Evolutionary conservation across 352 stramenopile species (phyloP).

Genomic region (Phytophthora syringae): DNA sequence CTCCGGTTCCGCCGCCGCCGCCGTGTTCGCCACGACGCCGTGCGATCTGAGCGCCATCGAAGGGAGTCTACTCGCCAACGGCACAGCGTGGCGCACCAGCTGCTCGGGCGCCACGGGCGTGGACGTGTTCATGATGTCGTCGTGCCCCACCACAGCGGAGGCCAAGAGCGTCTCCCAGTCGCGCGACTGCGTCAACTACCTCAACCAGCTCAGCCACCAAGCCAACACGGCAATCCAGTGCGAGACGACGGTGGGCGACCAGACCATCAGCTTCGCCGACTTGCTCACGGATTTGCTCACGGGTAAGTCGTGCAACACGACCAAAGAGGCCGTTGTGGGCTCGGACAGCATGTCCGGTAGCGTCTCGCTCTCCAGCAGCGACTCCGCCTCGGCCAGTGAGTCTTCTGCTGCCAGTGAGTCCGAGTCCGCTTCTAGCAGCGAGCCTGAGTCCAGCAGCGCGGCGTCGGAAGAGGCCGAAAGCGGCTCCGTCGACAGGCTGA

Average conservation of each 20-base stretch:
- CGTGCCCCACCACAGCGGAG: slow-evolving; percentile 54
- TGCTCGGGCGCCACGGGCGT: slow-evolving; percentile 43
- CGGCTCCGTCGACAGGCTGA: slow-evolving; percentile 10
- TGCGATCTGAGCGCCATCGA: slow-evolving; percentile 65
- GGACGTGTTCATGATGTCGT: slow-evolving; percentile 52
- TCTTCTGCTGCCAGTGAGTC: slow-evolving; percentile 7
- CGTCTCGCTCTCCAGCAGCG: slow-evolving; percentile 23
- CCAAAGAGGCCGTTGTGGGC: slow-evolving; percentile 29
- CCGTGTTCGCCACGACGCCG: slow-evolving; percentile 27
- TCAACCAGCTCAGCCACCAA: slow-evolving; percentile 73
- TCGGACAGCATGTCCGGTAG: slow-evolving; percentile 38
- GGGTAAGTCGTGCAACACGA: slow-evolving; percentile 70
- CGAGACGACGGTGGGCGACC: slow-evolving; percentile 43
- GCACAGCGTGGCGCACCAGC: slow-evolving; percentile 46
- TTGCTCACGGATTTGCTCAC: slow-evolving; percentile 60
- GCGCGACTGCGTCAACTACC: slow-evolving; percentile 64
- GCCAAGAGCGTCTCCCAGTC: slow-evolving; percentile 51
- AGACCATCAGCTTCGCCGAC: slow-evolving; percentile 44
- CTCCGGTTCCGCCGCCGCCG: slow-evolving; percentile 9
- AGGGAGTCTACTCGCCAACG: slow-evolving; percentile 55
- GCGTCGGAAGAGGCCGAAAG: slow-evolving; percentile 8
- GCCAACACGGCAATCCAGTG: slow-evolving; percentile 68
- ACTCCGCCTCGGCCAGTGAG: slow-evolving; percentile 10
- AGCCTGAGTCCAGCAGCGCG: slow-evolving; percentile 12
- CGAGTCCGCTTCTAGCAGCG: slow-evolving; percentile 6